phyloP scores from a whole-genome alignment of 1,139 yeast species.

The Hanseniaspora uvarum region DNA sequence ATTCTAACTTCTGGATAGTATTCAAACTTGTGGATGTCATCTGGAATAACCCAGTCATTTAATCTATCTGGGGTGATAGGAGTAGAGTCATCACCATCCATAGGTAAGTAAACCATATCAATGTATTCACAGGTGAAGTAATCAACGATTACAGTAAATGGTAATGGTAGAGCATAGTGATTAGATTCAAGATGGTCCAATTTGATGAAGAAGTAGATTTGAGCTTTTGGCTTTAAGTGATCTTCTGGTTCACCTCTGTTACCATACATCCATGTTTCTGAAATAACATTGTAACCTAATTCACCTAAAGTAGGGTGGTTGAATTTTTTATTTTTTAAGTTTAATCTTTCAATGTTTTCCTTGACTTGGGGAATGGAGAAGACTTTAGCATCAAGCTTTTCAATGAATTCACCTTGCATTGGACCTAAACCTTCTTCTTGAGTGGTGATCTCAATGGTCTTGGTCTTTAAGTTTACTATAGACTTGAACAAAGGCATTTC shows the following conservation, averaged over 20 bases:
- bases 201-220: conserved; percentile 69
- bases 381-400: conserved; percentile 44
- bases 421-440: conserved; percentile 64
- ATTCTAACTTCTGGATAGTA: conserved; percentile 68
- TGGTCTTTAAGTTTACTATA: conserved; percentile 54
- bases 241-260: conserved; percentile 52
- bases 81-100: conserved; percentile 48
- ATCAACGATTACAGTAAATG: conserved; percentile 73
- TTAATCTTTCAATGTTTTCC: conserved; percentile 56
- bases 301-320: conserved; percentile 36
- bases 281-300: conserved; percentile 38
- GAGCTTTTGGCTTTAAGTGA: conserved; percentile 43
- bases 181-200: conserved; percentile 69
- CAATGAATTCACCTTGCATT: conserved; percentile 58
- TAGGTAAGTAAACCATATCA: conserved; percentile 71
- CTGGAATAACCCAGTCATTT: conserved; percentile 32
- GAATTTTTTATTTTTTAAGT: conserved; percentile 31
- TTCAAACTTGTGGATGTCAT: conserved; percentile 59
- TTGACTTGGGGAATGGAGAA: conserved; percentile 47
- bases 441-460: conserved; percentile 51
- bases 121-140: conserved; percentile 53
- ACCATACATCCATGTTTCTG: conserved; percentile 87
- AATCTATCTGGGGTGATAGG: conserved; percentile 13
- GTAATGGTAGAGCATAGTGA: conserved; percentile 75
- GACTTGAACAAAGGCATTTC: conserved; percentile 58